These are phyloP conservation scores for Pachyrhizus erosus DNA, from an alignment of 306 rosid species.

Conservation along the genomic window DNA sequence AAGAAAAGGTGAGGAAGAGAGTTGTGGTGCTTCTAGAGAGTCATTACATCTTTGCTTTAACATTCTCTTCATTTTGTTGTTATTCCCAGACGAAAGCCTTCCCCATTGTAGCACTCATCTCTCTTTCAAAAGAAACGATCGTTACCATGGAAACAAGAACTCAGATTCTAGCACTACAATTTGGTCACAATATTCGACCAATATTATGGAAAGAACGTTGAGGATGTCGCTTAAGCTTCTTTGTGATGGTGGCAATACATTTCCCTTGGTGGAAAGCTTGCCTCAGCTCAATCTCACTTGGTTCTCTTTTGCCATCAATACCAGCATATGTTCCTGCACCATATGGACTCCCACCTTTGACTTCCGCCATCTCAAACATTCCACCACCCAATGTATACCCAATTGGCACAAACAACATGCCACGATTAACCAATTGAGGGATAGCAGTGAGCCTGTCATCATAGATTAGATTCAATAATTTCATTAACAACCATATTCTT, in stretches of 20 bases:
- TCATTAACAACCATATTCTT: background rate
- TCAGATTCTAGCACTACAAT: no score
- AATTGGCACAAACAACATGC: conserved; percentile 75
- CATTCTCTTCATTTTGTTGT: no score
- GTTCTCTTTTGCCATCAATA: conserved; percentile 68
- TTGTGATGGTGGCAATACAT: conserved; percentile 67
- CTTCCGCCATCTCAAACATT: conserved; percentile 69
- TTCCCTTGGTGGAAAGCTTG: conserved; percentile 80
- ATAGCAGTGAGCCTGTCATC: conserved; percentile 66
- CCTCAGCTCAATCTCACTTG: conserved; percentile 65
- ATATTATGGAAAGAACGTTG: background rate
- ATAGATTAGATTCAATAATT: background rate
- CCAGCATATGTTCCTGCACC: conserved; percentile 78
- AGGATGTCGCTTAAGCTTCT: conserved; percentile 72
- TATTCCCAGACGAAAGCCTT: no score
- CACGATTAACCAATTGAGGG: conserved; percentile 76
- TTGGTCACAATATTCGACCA: background rate
- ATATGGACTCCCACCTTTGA: no score
- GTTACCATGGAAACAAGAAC: no score
- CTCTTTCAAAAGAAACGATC: no score
- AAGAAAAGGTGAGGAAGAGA: no score
- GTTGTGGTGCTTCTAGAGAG: no score
- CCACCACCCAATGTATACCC: conserved; percentile 74
- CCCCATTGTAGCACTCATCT: no score
- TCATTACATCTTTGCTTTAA: no score